Conservation (phyloP, 768 basidiomycete species). For the Pulveroboletus sp. region DNA sequence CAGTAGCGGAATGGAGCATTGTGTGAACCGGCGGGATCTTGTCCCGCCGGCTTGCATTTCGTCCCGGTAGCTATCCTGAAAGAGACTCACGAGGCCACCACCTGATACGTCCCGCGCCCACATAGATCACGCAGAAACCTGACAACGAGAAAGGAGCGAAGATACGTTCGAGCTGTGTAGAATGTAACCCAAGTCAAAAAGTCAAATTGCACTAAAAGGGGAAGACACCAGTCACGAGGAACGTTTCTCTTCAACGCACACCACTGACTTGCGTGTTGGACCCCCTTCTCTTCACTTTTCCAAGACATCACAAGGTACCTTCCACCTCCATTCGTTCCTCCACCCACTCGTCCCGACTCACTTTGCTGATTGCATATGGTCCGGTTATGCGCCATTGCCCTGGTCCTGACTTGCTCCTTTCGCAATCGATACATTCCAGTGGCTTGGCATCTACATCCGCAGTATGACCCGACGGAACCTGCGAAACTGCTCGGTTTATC, state of each 20-base stretch:
- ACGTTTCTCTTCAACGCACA: background rate
- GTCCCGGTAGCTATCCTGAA: background rate
- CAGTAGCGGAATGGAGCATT: background rate
- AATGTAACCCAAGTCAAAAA: background rate
- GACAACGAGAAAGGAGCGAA: background rate
- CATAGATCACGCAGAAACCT: background rate
- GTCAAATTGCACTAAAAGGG: background rate
- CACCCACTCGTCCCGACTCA: too few species aligned
- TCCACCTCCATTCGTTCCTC: too few species aligned
- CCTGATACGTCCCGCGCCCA: too few species aligned
- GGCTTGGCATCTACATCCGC: constrained; percentile 10
- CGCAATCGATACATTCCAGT: constrained; percentile 12
- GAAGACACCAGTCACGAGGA: background rate
- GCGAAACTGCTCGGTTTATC: background rate
- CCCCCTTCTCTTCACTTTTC: too few species aligned
- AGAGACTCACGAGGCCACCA: background rate
- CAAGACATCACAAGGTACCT: too few species aligned
- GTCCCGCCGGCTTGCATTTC: background rate
- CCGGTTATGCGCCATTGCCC: background rate
- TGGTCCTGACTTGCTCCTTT: constrained; percentile 3
- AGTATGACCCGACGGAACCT: background rate
- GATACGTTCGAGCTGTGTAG: background rate
- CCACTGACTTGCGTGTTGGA: background rate
- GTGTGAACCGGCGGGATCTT: background rate
- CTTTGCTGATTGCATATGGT: background rate